Base-by-base conservation (phyloP, 441 rosid species). In the Erodium chrysanthum region DNA sequence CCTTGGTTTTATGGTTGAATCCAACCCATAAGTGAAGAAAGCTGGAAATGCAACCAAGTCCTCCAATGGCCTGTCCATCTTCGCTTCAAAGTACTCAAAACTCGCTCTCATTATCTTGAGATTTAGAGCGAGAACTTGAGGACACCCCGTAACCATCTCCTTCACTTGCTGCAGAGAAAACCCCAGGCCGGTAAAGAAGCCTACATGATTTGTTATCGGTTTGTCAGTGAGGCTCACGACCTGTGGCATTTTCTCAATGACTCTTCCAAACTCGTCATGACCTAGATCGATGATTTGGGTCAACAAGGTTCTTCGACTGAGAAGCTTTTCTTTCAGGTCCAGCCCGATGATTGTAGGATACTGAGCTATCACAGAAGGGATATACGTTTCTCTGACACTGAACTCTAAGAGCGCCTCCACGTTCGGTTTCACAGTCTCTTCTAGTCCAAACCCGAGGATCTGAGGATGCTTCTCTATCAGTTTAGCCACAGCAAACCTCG, bases 201-300 rank as follows among this genome's bases (percentile, higher is more conserved):
- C 92, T 67, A 80, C 84, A 71, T 89, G 98, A 71, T 86, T 93
- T 64, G 79, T 22, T 54, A 90, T 70, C 11, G 96, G 82, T 6
- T 74, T 46, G 70, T 74, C 84, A 62, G 75, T 85, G 42, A 87
- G 83, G 66, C 91, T 90, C 70, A 85, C 92, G 52, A 85, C 79
- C 78, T 87, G 97, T 0, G 97, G 98, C 98, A 93, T 93, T 80
- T 85, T 90, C 82, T 88, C 98, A 50, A 90, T 66, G 44, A 90
- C 74, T 59, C 82, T 69, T 37, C 86, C 91, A 35, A 93, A 75
- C 65, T 93, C 91, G 50, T 85, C 88, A 4, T 80, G 75, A 77
- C 73, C 67, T 74, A 80, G 76, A 76, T 79, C 85, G 65, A 80
- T 76, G 63, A 79, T 73, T 15, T 90, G 84, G 69, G 68, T 68